A percentile compares a stretch with the other conserved stretches of the same genome.
Conservation (phyloP, 139 green algal genomes). For the Chlorella sp. region DNA sequence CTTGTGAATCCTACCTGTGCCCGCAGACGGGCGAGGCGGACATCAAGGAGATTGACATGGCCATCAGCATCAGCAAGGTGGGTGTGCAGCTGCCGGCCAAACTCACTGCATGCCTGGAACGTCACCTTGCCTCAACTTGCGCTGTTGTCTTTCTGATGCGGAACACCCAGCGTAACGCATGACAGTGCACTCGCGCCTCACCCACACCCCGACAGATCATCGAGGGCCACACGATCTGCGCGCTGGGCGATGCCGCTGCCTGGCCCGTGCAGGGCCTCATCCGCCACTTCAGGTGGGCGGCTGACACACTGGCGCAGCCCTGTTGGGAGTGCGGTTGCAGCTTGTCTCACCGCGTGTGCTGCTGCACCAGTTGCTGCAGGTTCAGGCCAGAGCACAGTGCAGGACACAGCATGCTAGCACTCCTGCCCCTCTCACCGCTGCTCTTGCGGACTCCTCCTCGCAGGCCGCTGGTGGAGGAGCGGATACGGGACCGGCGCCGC, state of each 20-base stretch:
- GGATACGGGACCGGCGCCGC: neutral
- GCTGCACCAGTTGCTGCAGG: too few species aligned
- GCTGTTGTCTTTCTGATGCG: too few species aligned
- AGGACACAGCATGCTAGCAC: too few species aligned
- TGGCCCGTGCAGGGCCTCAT: conserved; percentile 74
- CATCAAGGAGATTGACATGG: conserved; percentile 84
- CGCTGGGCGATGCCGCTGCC: conserved; percentile 78
- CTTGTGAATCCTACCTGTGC: too few species aligned
- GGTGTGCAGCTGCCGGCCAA: too few species aligned
- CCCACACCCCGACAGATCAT: conserved; percentile 57
- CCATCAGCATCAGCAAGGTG: conserved; percentile 39
- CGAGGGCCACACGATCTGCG: conserved; percentile 79
- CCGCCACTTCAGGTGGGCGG: conserved; percentile 42
- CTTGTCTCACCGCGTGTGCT: neutral
- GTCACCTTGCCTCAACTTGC: too few species aligned
- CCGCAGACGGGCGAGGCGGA: conserved; percentile 64
- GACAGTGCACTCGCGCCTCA: too few species aligned
- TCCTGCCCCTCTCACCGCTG: too few species aligned
- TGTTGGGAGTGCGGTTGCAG: neutral
- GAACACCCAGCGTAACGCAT: too few species aligned
- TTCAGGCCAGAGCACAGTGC: too few species aligned
- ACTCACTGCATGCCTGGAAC: too few species aligned
- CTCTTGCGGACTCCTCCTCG: neutral
- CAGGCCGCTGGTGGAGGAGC: conserved; percentile 13
- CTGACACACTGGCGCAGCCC: too few species aligned